These are phyloP conservation scores for Celoporthe dispersa DNA, from an alignment of 2,329 filamentous ascomycete genomes.

Conservation along the genomic window DNA sequence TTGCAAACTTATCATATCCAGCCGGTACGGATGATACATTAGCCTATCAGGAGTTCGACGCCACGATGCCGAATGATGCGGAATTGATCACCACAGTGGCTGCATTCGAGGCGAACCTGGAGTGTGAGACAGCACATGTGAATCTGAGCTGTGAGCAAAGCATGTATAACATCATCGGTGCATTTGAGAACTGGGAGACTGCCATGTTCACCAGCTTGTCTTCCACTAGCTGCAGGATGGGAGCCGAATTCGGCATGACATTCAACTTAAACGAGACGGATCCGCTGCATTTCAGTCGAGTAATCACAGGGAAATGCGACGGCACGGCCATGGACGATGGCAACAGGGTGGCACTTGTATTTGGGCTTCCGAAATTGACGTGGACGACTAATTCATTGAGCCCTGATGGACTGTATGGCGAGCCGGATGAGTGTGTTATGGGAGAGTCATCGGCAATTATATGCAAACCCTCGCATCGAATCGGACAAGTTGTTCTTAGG, in stretches of 20 bases:
- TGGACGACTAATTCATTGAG: not conserved
- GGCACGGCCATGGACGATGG: not conserved
- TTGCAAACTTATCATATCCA: not conserved
- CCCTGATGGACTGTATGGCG: not conserved
- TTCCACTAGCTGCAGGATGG: not conserved
- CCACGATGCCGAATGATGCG: not conserved
- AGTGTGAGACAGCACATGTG: not conserved
- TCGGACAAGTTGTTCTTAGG: not conserved
- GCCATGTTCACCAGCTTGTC: not conserved
- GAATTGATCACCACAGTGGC: not conserved
- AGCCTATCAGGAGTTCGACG: not conserved
- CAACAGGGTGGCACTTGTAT: not conserved
- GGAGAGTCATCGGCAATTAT: not conserved
- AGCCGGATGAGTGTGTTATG: not conserved
- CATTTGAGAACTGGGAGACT: not conserved
- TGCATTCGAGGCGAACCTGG: not conserved
- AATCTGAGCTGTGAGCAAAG: not conserved
- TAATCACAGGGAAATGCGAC: not conserved
- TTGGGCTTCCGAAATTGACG: not conserved
- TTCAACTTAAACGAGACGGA: not conserved
- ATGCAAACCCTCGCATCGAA: not conserved
- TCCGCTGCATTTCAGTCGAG: slow-evolving; percentile 1
- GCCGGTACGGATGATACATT: not conserved
- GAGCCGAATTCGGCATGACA: not conserved
- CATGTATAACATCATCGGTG: not conserved